These are phyloP conservation scores for Phoma sp. DNA, from an alignment of 2,329 filamentous ascomycete genomes.

Conservation along the genomic window DNA sequence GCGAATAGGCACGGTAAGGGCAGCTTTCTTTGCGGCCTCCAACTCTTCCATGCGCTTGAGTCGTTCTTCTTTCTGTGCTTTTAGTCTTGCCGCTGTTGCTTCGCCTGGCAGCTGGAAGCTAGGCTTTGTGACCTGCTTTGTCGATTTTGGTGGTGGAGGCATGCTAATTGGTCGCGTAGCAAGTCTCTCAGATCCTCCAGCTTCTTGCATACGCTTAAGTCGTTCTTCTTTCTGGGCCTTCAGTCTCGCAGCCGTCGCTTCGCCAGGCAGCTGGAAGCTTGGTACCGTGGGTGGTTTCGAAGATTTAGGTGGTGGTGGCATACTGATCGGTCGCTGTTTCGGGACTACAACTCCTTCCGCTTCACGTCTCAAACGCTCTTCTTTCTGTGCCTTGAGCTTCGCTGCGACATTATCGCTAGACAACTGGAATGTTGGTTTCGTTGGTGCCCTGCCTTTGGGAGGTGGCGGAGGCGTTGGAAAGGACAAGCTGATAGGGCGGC, in stretches of 20 bases:
- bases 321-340: conserved; percentile 52
- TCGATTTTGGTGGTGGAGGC: conserved; percentile 56
- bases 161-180: conserved; percentile 52
- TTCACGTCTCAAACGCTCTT: conserved; percentile 55
- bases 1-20: conserved; percentile 46
- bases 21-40: conserved; percentile 47
- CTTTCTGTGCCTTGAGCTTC: conserved; percentile 58
- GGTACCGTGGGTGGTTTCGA: conserved; percentile 58
- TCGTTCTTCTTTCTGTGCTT: conserved; percentile 42
- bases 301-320: conserved; percentile 57
- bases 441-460: conserved; percentile 57
- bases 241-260: conserved; percentile 53
- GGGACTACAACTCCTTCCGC: conserved; percentile 40
- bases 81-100: conserved; percentile 51
- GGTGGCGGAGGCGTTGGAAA: conserved; percentile 56
- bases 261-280: conserved; percentile 60
- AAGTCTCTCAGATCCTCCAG: conserved; percentile 43
- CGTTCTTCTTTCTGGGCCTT: conserved; percentile 44
- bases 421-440: conserved; percentile 57
- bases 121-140: conserved; percentile 57
- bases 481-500: conserved; percentile 54
- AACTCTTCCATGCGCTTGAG: conserved; percentile 42
- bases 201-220: conserved; percentile 41
- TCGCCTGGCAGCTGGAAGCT: conserved; percentile 62
- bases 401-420: conserved; percentile 61